Conservation (phyloP, 805 yeast species). For the Metschnikowia cubensis region DNA sequence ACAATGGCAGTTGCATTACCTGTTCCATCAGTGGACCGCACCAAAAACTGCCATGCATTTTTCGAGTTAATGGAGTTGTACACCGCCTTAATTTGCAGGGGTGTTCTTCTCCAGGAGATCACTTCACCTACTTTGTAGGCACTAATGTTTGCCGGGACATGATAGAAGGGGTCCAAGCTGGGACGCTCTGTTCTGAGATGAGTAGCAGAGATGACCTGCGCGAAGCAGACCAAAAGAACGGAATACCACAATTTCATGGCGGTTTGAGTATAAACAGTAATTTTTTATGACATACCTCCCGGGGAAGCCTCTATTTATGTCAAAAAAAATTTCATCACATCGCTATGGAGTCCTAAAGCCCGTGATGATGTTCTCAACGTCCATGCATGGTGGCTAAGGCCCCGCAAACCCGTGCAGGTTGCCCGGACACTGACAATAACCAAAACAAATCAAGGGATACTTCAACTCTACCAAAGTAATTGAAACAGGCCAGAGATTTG, state of each 20-base stretch:
- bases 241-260: not conserved
- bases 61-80: slow-evolving; percentile 7
- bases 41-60: slow-evolving; percentile 21
- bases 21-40: slow-evolving; percentile 19
- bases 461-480: no score
- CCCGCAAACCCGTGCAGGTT: no score
- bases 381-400: no score
- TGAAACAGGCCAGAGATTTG: no score
- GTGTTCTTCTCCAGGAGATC: slow-evolving; percentile 7
- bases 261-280: no score
- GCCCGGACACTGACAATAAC: no score
- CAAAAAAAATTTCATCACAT: no score
- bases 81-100: slow-evolving; percentile 6
- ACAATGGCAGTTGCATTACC: slow-evolving; percentile 21
- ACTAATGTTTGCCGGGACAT: slow-evolving; percentile 6
- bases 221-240: not conserved
- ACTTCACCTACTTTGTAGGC: slow-evolving; percentile 8
- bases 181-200: slow-evolving; percentile 1
- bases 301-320: no score
- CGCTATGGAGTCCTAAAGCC: no score
- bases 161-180: slow-evolving; percentile 9
- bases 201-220: not conserved
- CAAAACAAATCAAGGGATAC: no score
- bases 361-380: no score
- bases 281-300: no score